Evolutionary conservation across 352 stramenopile genomes (phyloP).

Genomic region (Globisporangium polare): DNA sequence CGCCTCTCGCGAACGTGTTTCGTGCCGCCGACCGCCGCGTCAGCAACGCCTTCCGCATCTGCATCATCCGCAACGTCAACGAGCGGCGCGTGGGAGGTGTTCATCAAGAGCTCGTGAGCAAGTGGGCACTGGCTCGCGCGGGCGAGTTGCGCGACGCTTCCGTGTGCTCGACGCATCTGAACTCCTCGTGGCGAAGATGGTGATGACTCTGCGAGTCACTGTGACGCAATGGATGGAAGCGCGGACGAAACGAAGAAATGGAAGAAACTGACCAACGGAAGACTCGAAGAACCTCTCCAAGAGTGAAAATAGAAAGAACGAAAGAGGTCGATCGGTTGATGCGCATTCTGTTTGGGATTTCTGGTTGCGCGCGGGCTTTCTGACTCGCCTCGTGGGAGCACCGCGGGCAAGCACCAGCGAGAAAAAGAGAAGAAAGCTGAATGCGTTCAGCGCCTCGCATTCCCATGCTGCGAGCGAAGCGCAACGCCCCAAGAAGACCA

Average conservation of each 20-base stretch:
- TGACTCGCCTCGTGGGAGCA: background rate
- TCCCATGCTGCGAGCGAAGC: slow-evolving; percentile 4
- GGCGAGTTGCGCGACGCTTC: slow-evolving; percentile 26
- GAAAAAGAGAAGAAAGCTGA: background rate
- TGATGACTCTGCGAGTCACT: too few relatives aligned
- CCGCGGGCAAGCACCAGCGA: too few relatives aligned
- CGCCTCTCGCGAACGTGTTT: slow-evolving; percentile 59
- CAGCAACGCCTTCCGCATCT: background rate
- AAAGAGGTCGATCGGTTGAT: background rate
- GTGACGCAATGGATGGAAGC: slow-evolving; percentile 8
- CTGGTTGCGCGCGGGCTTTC: too few relatives aligned
- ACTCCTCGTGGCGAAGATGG: background rate
- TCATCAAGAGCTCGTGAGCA: slow-evolving; percentile 17
- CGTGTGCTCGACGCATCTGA: background rate
- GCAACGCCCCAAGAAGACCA: slow-evolving; percentile 4
- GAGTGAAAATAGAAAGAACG: background rate
- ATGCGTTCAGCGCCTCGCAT: background rate
- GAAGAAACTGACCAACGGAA: background rate
- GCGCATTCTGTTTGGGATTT: too few relatives aligned
- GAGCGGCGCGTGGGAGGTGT: slow-evolving; percentile 23
- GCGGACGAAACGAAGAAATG: slow-evolving; percentile 4
- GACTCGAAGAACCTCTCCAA: background rate
- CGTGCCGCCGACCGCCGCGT: slow-evolving; percentile 21
- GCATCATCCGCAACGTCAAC: background rate
- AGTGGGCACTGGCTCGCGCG: slow-evolving; percentile 12